Conservation (phyloP, 2,329 filamentous ascomycete species). For the Hymenoscyphus salicellus region DNA sequence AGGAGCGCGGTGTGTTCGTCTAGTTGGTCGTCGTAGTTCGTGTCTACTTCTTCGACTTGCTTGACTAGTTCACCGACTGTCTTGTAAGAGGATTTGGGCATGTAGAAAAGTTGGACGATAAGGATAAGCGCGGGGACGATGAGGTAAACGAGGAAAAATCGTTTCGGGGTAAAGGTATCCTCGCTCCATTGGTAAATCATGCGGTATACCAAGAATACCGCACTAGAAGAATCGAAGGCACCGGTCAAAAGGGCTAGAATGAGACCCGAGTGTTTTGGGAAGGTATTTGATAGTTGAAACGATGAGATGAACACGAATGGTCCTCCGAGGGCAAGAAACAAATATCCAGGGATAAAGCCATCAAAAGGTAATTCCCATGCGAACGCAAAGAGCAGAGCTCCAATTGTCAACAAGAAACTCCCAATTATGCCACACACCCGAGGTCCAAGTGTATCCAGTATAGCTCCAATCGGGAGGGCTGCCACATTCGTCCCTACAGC, state of each 20-base stretch:
- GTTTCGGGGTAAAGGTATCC: conserved; percentile 57
- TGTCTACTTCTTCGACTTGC: conserved; percentile 57
- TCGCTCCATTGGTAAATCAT: conserved; percentile 62
- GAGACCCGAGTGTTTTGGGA: conserved; percentile 72
- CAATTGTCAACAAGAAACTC: conserved; percentile 63
- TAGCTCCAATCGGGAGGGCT: conserved; percentile 79
- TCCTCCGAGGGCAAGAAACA: conserved; percentile 73
- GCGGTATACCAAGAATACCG: conserved; percentile 72
- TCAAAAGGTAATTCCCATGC: conserved; percentile 66
- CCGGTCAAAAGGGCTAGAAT: conserved; percentile 78
- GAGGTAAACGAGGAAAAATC: conserved; percentile 72
- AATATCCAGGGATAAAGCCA: conserved; percentile 69
- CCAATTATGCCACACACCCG: conserved; percentile 71
- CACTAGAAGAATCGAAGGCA: conserved; percentile 79
- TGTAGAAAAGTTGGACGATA: conserved; percentile 64
- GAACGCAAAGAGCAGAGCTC: conserved; percentile 71
- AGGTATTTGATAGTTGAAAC: conserved; percentile 82
- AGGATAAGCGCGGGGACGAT: conserved; percentile 66
- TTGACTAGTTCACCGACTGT: conserved; percentile 79
- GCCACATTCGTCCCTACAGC: conserved; percentile 85
- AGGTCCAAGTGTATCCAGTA: conserved; percentile 80
- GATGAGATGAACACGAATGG: conserved; percentile 80
- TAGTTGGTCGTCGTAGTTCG: conserved; percentile 52
- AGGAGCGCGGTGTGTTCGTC: conserved; percentile 45
- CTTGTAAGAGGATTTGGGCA: conserved; percentile 77